phyloP scores from a whole-genome alignment of 768 basidiomycete species.

The Agaricus bisporus region DNA sequence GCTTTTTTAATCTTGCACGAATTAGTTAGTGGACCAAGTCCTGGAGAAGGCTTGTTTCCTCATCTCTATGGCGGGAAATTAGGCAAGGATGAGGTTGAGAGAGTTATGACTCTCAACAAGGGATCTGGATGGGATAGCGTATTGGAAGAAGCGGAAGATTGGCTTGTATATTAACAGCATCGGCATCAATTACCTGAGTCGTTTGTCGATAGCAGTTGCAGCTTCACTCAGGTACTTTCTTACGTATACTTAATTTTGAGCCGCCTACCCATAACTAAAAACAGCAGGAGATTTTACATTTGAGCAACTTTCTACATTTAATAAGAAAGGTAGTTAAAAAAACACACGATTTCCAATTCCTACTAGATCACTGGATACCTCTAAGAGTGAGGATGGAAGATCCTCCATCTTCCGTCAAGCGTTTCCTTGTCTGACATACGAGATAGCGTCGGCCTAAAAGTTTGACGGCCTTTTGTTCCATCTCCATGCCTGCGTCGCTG shows the following conservation, averaged over 20 bases:
- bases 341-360: not conserved
- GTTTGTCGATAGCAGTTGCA: not conserved
- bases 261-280: too few relatives aligned
- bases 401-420: conserved; percentile 62
- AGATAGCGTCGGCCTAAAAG: conserved; percentile 56
- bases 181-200: not conserved
- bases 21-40: conserved; percentile 34
- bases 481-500: not conserved
- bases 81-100: conserved; percentile 40
- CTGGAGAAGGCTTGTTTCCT: conserved; percentile 43
- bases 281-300: too few relatives aligned
- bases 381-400: conserved; percentile 45
- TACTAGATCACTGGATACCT: not conserved
- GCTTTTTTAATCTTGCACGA: not conserved
- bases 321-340: too few relatives aligned
- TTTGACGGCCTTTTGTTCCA: conserved; percentile 8
- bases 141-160: conserved; percentile 16
- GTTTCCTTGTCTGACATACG: conserved; percentile 52
- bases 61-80: conserved; percentile 47
- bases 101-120: conserved; percentile 22
- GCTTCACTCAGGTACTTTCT: too few relatives aligned
- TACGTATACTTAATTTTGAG: too few relatives aligned
- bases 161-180: conserved; percentile 20
- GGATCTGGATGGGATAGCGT: conserved; percentile 16
- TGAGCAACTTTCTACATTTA: too few relatives aligned